Evolutionary conservation across 2,329 filamentous ascomycete species (phyloP).

Genomic region (Fusarium odoratissimum): DNA sequence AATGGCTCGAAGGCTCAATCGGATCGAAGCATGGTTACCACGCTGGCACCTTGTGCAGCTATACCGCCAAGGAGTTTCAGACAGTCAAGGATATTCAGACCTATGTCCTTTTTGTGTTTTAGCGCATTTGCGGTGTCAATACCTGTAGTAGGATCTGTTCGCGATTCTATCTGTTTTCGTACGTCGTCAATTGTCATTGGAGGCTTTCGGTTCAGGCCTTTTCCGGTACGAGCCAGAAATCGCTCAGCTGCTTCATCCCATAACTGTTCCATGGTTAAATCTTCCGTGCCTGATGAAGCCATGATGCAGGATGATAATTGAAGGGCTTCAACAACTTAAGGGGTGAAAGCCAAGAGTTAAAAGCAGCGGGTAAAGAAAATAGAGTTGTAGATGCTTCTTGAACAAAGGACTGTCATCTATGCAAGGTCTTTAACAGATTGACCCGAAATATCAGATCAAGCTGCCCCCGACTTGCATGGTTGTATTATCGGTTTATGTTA

Average conservation of each 20-base stretch:
- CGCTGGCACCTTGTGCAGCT: not conserved
- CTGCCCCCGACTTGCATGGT: not conserved
- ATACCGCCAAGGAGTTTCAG: not conserved
- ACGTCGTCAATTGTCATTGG: not conserved
- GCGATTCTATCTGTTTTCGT: not conserved
- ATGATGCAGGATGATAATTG: not conserved
- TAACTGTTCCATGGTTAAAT: not conserved
- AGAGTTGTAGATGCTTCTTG: not conserved
- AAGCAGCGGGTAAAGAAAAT: too few relatives aligned
- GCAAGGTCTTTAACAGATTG: not conserved
- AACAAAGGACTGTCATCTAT: not conserved
- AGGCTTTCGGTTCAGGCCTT: not conserved
- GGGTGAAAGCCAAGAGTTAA: not conserved
- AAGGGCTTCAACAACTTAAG: not conserved
- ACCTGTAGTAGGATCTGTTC: not conserved
- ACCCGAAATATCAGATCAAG: not conserved
- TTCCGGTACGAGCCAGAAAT: not conserved
- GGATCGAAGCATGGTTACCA: not conserved
- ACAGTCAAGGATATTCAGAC: not conserved
- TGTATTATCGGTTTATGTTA: not conserved
- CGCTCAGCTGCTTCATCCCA: not conserved
- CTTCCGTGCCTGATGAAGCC: not conserved
- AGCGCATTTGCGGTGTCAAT: not conserved
- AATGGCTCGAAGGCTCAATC: not conserved
- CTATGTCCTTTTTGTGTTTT: not conserved